These are phyloP conservation scores for Candida pseudoglaebosa DNA, from an alignment of 805 yeast species.

Conservation along the genomic window DNA sequence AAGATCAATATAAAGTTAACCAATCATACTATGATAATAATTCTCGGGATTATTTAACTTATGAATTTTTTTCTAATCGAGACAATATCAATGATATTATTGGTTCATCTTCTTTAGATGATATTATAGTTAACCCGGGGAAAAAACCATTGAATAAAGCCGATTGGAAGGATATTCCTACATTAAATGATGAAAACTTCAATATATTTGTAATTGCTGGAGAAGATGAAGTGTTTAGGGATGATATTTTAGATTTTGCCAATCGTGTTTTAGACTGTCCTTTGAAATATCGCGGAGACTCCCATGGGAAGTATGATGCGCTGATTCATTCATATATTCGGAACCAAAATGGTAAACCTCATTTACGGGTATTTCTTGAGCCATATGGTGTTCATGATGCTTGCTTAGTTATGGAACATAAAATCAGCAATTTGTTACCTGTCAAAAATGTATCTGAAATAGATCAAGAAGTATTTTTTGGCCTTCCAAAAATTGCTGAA, in stretches of 20 bases:
- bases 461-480: constrained; percentile 11
- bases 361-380: constrained; percentile 20
- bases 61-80: constrained; percentile 3
- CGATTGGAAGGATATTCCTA: constrained; percentile 30
- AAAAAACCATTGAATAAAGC: constrained; percentile 1
- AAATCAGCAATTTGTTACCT: neutral
- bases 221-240: constrained; percentile 38
- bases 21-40: constrained; percentile 29
- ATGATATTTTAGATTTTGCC: constrained; percentile 31
- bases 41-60: constrained; percentile 17
- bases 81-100: constrained; percentile 5
- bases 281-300: constrained; percentile 20
- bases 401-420: constrained; percentile 20
- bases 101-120: constrained; percentile 12
- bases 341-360: constrained; percentile 14
- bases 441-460: neutral
- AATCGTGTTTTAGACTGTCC: constrained; percentile 25
- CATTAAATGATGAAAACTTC: constrained; percentile 19
- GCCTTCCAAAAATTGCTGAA: constrained; percentile 16
- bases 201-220: constrained; percentile 29
- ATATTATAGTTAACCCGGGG: constrained; percentile 22
- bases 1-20: constrained; percentile 22
- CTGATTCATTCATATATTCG: constrained; percentile 19
- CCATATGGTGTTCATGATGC: constrained; percentile 35
- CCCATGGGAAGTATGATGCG: constrained; percentile 13